Evolutionary conservation across 805 yeast genomes (phyloP), one percentile per base, ranked within the genome.

Genomic region (Nakazawaea anatomiae): DNA sequence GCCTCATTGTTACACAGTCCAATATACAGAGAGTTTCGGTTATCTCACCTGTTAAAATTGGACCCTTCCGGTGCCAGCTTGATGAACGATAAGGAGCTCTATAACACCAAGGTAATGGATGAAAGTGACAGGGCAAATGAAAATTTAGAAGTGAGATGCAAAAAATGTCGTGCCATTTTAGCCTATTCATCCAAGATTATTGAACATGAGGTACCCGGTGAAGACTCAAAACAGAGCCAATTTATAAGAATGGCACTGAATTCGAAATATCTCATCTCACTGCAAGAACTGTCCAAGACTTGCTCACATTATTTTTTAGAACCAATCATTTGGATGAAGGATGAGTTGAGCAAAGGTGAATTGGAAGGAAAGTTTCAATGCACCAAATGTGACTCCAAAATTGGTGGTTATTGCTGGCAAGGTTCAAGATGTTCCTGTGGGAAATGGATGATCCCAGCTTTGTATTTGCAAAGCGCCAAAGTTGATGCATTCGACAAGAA

Each of bases 401-500:
- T 94, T 2, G 99, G 99, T 11, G 90, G 89, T 0, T 94, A 90
- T 64, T 81, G 84, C 55, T 94, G 99, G 99, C 87, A 84, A 60
- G 99, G 99, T 0, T 82, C 92, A 1, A 72, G 96, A 59, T 94
- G 99, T 66, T 82, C 94, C 52, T 94, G 99, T 66, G 97, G 97
- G 2, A 82, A 80, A 59, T 94, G 99, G 99, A 84, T 92, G 75
- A 78, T 89, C 8, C 99, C 99, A 0, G 95, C 96, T 1, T 76
- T 94, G 53, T 89, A 87, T 64, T 66, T 94, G 50, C 90, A 84
- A 64, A 73, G 83, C 31, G 85, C 90, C 6, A 87, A 88, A 63
- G 92, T 89, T 5, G 97, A 92, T 63, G 80, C 80, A 53, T 73
- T 82, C 48, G 65, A 57, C 41, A 55, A 46, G 38, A 52, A 46